These are phyloP conservation scores for Chaetomium fimeti DNA, from an alignment of 495 filamentous ascomycete species.

Conservation along the genomic window DNA sequence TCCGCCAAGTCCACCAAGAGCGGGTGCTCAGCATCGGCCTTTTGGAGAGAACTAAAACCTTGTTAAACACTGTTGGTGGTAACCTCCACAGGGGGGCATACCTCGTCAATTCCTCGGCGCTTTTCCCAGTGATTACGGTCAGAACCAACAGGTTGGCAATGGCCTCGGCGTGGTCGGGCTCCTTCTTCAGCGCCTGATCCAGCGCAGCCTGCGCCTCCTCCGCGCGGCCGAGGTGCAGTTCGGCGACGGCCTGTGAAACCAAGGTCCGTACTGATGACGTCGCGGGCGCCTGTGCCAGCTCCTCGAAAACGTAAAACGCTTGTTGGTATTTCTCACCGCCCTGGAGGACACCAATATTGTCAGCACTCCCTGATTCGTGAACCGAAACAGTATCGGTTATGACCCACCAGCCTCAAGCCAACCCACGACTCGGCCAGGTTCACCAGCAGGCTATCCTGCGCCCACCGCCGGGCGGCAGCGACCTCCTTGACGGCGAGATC, in stretches of 20 bases:
- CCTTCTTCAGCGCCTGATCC: conserved; percentile 71
- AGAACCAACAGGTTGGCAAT: conserved; percentile 81
- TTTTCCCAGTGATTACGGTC: conserved; percentile 70
- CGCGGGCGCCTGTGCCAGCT: conserved; percentile 82
- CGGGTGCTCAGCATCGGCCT: conserved; percentile 58
- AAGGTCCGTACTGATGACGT: conserved; percentile 66
- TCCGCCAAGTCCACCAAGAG: conserved; percentile 68
- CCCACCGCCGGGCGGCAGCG: conserved; percentile 85
- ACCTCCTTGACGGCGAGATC: conserved; percentile 91
- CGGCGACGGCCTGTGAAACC: conserved; percentile 84
- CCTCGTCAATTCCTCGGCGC: conserved; percentile 58
- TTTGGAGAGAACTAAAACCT: conserved; percentile 55
- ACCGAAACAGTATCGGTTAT: background rate
- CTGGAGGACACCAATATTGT: conserved; percentile 40
- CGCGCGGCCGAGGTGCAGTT: conserved; percentile 84
- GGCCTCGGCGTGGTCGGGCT: conserved; percentile 65
- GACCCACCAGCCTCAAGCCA: conserved; percentile 76
- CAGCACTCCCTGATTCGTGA: background rate
- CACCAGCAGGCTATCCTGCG: conserved; percentile 89
- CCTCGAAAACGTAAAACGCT: conserved; percentile 97
- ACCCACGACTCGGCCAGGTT: conserved; percentile 97
- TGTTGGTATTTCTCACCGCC: conserved; percentile 96
- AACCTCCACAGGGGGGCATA: conserved; percentile 39
- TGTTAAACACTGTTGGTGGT: conserved; percentile 5
- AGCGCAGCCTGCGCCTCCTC: conserved; percentile 88